Conservation (phyloP, 2,329 filamentous ascomycete genomes). For the Clonostachys byssicola region DNA sequence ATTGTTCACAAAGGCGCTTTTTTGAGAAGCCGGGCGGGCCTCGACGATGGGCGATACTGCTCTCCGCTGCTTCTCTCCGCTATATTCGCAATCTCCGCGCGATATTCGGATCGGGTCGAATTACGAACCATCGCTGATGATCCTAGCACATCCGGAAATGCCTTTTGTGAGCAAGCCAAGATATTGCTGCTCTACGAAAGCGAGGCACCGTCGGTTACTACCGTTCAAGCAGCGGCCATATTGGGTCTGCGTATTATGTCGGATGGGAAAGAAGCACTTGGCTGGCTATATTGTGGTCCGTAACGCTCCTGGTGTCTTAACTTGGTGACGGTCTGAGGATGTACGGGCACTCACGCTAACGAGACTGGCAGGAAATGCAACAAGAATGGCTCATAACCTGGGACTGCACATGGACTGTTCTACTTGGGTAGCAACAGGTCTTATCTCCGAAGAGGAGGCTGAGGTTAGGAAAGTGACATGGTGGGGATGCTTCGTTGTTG, state of each 20-base stretch:
- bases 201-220: slow-evolving; percentile 12
- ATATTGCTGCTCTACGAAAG: slow-evolving; percentile 11
- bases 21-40: slow-evolving; percentile 5
- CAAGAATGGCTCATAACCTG: slow-evolving; percentile 15
- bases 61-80: slow-evolving; percentile 11
- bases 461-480: slow-evolving; percentile 12
- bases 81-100: slow-evolving; percentile 12
- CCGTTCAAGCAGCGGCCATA: slow-evolving; percentile 12
- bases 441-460: slow-evolving; percentile 7
- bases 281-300: slow-evolving; percentile 11
- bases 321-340: too few species aligned
- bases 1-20: slow-evolving; percentile 13
- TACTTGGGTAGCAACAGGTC: slow-evolving; percentile 3
- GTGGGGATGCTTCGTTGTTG: slow-evolving; percentile 14
- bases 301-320: too few species aligned
- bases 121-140: slow-evolving; percentile 9
- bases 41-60: slow-evolving; percentile 8
- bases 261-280: slow-evolving; percentile 12
- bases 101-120: slow-evolving; percentile 13
- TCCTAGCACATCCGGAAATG: slow-evolving; percentile 10
- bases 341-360: too few species aligned
- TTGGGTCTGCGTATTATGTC: slow-evolving; percentile 11
- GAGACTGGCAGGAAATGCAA: slow-evolving; percentile 7
- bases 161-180: slow-evolving; percentile 12
- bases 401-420: slow-evolving; percentile 13